Evolutionary conservation across 345 rosid species (phyloP).

Genomic region (Citrus maxima): DNA sequence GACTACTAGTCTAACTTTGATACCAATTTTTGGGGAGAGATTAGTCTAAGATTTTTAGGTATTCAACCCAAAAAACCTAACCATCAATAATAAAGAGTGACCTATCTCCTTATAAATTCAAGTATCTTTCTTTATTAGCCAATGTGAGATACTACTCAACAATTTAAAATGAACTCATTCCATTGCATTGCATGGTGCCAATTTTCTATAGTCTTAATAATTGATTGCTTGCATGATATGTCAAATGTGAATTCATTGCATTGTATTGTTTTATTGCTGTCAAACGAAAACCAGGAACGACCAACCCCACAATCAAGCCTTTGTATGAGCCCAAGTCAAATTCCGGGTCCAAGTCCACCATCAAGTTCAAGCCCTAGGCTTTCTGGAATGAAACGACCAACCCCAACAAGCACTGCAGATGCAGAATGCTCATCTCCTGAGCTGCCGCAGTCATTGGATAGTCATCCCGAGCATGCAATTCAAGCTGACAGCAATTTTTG

Average conservation of each 20-base stretch:
- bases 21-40: accelerated
- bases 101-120: too few relatives aligned
- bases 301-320: background rate
- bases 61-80: too few relatives aligned
- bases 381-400: constrained; percentile 6
- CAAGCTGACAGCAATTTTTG: background rate
- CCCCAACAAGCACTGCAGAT: constrained; percentile 3
- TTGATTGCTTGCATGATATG: background rate
- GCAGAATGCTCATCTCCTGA: constrained; percentile 1
- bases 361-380: background rate
- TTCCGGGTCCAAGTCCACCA: background rate
- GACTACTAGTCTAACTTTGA: too few relatives aligned
- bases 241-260: background rate
- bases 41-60: too few relatives aligned
- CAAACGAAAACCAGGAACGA: too few relatives aligned
- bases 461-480: background rate
- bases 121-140: too few relatives aligned
- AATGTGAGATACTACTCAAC: too few relatives aligned
- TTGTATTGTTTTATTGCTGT: background rate
- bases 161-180: background rate
- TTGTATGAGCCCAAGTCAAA: background rate
- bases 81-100: too few relatives aligned
- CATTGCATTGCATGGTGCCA: background rate
- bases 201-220: background rate
- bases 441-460: background rate